Base-by-base conservation (phyloP, 345 rosid genomes). In the Salix exigua region DNA sequence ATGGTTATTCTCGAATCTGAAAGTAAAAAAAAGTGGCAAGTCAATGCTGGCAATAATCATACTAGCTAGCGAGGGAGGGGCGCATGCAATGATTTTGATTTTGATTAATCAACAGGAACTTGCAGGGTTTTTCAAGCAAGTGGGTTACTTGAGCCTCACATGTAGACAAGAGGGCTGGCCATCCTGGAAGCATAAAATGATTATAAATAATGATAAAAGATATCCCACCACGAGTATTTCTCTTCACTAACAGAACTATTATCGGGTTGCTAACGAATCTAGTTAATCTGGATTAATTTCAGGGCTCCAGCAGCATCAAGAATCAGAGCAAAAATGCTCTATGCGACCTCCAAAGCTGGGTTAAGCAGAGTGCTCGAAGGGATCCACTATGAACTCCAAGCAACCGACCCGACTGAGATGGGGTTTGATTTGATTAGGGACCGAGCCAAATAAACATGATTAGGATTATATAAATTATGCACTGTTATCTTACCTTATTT, bases 371-470 rank as follows among this genome's bases (percentile, higher is more conserved):
- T 87, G 42, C 85, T 95, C 18, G 99, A 95, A 31, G 99, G 99
- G 12, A 86, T 95, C 80, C 94, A 89, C 77, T 95, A 95, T 80
- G 97, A 95, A 78, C 85, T 95, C 30, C 99, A 95, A 80, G 99
- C 99, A 44, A 95, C 99, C 6, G 99, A 95, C 79, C 92, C 94
- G 7, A 85, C 97, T 0, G 99, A 92, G 89, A 95, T 95, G 99
- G 99, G 96, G 11, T 88, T 95, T 66, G 97, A 95, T 87, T 83
- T 95, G 68, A 95, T 95, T 35, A 81, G 63, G 78, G 97, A 89
- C 71, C 84, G 92, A 71, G 97, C 99, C 66, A 90, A 91, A 44
- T 95, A 80, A 76, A 66, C 46, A 51, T 31, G 62, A 70, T 76
- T 44, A 42, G 25, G 44, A 5, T 25, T 65, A 30, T 19, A 51